A percentile compares a stretch with the other conserved stretches of the same genome.
Evolutionary conservation across 441 rosid species (phyloP).

Genomic region (Dalechampia spathulata): DNA sequence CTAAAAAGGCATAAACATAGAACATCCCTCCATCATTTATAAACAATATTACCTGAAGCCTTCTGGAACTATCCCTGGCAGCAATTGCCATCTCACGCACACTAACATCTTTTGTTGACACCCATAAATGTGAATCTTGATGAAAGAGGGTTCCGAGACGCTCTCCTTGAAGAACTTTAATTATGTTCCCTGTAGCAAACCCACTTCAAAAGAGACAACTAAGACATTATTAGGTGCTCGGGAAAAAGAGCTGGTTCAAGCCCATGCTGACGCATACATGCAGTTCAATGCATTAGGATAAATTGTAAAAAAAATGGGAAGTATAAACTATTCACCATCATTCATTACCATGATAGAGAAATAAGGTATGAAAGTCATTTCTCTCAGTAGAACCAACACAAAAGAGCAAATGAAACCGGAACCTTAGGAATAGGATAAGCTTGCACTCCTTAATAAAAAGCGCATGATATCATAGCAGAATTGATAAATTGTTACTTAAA

Average conservation of each 20-base stretch:
- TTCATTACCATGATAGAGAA: not conserved
- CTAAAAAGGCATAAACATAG: constrained; percentile 6
- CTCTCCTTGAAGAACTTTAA: constrained; percentile 79
- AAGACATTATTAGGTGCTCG: constrained; percentile 12
- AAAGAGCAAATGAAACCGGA: not conserved
- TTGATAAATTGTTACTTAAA: not conserved
- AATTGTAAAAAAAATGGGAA: not conserved
- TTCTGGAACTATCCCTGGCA: constrained; percentile 93
- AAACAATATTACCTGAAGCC: constrained; percentile 67
- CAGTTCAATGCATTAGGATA: not conserved
- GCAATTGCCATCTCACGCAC: constrained; percentile 91
- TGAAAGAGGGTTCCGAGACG: constrained; percentile 92
- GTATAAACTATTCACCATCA: not conserved
- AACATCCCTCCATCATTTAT: constrained; percentile 2
- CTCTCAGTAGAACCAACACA: not conserved
- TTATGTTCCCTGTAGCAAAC: constrained; percentile 63
- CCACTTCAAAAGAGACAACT: constrained; percentile 53
- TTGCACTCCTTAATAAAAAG: not conserved
- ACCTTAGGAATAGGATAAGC: not conserved
- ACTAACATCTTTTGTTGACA: constrained; percentile 40
- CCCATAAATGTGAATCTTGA: constrained; percentile 71
- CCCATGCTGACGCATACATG: not conserved
- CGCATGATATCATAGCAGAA: not conserved
- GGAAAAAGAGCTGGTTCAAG: constrained; percentile 1
- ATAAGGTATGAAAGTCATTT: not conserved